Percentiles rank a stretch among this genome's conserved stretches.
Conservation (phyloP, 805 yeast genomes). For the Lachancea meyersii region DNA sequence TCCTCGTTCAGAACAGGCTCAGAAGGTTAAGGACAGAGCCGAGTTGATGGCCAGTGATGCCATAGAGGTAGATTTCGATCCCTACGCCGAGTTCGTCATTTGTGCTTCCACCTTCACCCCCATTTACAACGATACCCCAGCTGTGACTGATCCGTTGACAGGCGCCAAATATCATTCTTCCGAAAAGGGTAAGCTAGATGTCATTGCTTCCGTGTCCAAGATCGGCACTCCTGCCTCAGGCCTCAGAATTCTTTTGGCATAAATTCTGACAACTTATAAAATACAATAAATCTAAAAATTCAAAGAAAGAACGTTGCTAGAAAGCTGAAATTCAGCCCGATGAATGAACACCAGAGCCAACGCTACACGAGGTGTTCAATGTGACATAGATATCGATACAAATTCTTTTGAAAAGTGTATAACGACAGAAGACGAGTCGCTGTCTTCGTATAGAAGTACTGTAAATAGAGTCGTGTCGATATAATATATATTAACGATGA, state of each 20-base stretch:
- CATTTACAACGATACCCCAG: constrained; percentile 68
- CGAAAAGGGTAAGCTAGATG: constrained; percentile 74
- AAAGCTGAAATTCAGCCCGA: background rate
- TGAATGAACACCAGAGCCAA: too few relatives aligned
- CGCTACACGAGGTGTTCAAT: too few relatives aligned
- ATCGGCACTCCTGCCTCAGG: constrained; percentile 94
- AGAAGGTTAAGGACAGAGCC: constrained; percentile 70
- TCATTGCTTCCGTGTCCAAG: constrained; percentile 64
- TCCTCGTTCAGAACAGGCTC: constrained; percentile 82
- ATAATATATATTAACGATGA: too few relatives aligned
- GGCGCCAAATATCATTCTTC: constrained; percentile 79
- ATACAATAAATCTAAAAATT: background rate
- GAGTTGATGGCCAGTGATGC: constrained; percentile 81
- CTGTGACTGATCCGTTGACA: constrained; percentile 72
- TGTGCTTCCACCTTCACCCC: constrained; percentile 88
- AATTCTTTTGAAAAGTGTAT: too few relatives aligned
- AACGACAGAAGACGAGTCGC: too few relatives aligned
- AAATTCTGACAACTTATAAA: background rate
- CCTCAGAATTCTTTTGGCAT: constrained; percentile 43
- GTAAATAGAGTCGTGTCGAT: too few relatives aligned
- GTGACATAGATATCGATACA: too few relatives aligned
- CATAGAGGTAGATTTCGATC: constrained; percentile 86
- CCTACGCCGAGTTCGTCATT: constrained; percentile 81
- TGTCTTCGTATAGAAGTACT: too few relatives aligned
- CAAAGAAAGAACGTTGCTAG: background rate